Evolutionary conservation across 2,329 filamentous ascomycete genomes (phyloP), one percentile per base, ranked within the genome.

Genomic region (Pseudogymnoascus sp.): DNA sequence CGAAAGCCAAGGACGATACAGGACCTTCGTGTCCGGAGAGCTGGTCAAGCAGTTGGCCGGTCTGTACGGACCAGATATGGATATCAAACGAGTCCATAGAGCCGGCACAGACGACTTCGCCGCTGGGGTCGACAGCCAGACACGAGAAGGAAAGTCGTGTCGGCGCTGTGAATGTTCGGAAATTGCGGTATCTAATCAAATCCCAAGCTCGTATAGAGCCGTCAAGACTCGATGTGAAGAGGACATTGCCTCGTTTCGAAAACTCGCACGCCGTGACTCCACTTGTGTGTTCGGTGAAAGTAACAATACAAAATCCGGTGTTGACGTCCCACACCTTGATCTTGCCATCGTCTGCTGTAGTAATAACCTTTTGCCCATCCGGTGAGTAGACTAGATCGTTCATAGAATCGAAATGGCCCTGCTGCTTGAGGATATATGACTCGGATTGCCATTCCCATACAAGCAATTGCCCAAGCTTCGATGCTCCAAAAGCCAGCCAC

Each of bases 391-490:
- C 88, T 3, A 99, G 80, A 0, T 92, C 84, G 74, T 97, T 97
- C 84, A 97, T 92, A 2, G 91, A 89, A 73, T 99, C 94, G 66
- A 96, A 92, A 75, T 99, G 94, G 0, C 93, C 94, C 74, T 97
- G 94, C 71, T 99, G 94, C 76, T 99, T 99, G 57, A 99, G 79
- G 62, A 99, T 95, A 74, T 99, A 99, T 5, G 93, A 97, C 74
- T 99, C 95, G 0, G 94, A 99, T 72, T 97, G 93, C 92, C 95
- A 99, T 74, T 99, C 94, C 94, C 94, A 99, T 3, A 99, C 94
- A 3, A 99, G 78, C n/a, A 99, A 80, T 72, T 99, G 94, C 0
- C 95, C 95, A 4, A 96, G 81, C 69, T 95, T 95, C 1, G 94
- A 96, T 0, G 95, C 94, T 12, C 93, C 94, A 73, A 99, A 97